Percentiles rank a stretch among this genome's conserved stretches.
These are phyloP conservation scores for Mucor ambiguus DNA, from an alignment of 371 early-diverging fungal species.

Conservation along the genomic window DNA sequence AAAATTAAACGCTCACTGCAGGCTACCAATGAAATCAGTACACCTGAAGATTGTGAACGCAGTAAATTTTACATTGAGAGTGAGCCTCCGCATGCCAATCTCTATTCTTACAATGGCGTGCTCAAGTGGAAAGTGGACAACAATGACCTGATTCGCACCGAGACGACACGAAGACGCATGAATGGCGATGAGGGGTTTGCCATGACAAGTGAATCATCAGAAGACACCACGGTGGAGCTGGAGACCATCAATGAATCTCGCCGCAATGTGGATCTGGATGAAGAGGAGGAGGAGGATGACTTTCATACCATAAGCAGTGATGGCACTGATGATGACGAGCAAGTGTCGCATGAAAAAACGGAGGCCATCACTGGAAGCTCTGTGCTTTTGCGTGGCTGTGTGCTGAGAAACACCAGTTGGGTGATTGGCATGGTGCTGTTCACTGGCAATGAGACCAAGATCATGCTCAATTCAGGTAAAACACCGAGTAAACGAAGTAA, in stretches of 20 bases:
- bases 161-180: constrained; percentile 14
- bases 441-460: constrained; percentile 91
- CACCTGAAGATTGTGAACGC: constrained; percentile 58
- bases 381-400: constrained; percentile 90
- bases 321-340: constrained; percentile 12
- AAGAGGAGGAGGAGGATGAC: constrained; percentile 24
- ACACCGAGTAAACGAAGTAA: constrained; percentile 94
- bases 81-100: constrained; percentile 80
- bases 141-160: constrained; percentile 10
- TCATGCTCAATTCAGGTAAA: constrained; percentile 86
- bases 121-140: constrained; percentile 54
- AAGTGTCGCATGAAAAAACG: constrained; percentile 52
- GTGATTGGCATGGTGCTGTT: constrained; percentile 82
- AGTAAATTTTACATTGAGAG: constrained; percentile 70
- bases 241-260: constrained; percentile 11
- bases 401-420: constrained; percentile 91
- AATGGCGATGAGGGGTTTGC: constrained; percentile 6
- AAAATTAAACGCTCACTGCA: constrained; percentile 63
- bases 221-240: constrained; percentile 1
- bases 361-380: constrained; percentile 83
- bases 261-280: neutral
- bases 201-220: neutral
- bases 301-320: neutral
- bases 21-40: constrained; percentile 49
- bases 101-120: constrained; percentile 79